Evolutionary conservation across 345 rosid genomes (phyloP).

Genomic region (Eucalyptus sp.): DNA sequence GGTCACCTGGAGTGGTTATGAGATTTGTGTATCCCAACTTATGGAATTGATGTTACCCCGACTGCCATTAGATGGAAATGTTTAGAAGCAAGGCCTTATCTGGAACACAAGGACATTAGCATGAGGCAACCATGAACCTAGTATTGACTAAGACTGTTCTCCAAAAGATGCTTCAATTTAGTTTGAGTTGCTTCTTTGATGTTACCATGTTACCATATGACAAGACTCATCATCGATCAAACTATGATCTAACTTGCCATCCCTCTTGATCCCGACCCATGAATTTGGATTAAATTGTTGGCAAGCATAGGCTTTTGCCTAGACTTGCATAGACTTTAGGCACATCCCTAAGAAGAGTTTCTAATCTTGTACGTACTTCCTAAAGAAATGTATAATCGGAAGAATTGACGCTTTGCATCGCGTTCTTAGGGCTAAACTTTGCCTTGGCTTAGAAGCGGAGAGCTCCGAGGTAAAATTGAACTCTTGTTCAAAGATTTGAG

Average conservation of each 20-base stretch:
- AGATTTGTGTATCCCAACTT: background rate
- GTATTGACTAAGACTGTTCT: background rate
- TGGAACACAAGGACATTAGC: background rate
- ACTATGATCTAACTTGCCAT: background rate
- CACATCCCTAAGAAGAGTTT: background rate
- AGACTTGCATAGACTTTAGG: background rate
- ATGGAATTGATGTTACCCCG: background rate
- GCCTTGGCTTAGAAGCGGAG: background rate
- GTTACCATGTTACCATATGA: background rate
- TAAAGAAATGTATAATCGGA: background rate
- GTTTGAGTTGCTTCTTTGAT: background rate
- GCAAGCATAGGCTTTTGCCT: background rate
- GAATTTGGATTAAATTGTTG: background rate
- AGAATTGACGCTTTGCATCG: background rate
- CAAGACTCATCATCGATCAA: background rate
- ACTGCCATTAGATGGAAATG: background rate
- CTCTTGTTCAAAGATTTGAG: background rate
- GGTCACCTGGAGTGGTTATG: background rate
- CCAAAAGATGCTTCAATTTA: background rate
- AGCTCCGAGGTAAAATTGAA: background rate
- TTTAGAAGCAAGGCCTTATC: background rate
- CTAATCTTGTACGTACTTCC: background rate
- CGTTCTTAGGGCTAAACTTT: background rate
- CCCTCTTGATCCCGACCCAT: background rate
- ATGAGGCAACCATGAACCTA: background rate